Conservation (phyloP, 2,329 filamentous ascomycete genomes). For the Colletotrichum horii region DNA sequence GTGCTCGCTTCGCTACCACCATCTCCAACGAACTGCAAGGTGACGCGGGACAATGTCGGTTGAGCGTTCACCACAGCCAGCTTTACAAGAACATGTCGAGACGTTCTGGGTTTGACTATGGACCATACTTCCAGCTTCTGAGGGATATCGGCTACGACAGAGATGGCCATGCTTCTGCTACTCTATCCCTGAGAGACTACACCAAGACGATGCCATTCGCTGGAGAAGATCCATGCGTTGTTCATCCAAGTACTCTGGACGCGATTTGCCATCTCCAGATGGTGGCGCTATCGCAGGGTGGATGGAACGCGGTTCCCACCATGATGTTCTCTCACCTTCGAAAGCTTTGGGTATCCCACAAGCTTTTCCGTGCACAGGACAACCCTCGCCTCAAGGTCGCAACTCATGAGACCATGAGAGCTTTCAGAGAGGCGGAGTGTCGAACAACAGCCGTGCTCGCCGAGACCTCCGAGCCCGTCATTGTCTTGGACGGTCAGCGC, state of each 20-base stretch:
- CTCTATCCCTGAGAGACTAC: neutral
- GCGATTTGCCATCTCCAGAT: neutral
- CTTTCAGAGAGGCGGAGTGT: neutral
- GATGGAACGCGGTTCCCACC: neutral
- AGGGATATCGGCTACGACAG: neutral
- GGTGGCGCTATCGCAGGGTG: neutral
- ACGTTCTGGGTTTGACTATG: constrained; percentile 6
- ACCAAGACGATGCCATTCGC: constrained; percentile 7
- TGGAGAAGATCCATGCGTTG: constrained; percentile 8
- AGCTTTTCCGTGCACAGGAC: neutral
- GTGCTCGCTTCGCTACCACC: neutral
- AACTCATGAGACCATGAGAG: neutral
- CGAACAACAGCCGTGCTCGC: neutral
- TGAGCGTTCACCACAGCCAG: neutral
- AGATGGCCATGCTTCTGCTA: neutral
- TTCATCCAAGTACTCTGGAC: constrained; percentile 6
- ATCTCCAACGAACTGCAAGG: neutral
- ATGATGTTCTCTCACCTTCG: constrained; percentile 8
- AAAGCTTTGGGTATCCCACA: neutral
- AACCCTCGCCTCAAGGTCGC: neutral
- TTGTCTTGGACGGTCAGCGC: neutral
- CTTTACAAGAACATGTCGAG: neutral
- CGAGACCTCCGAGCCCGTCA: neutral
- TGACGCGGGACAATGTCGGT: neutral
- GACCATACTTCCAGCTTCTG: constrained; percentile 7